A percentile compares a stretch with the other conserved stretches of the same genome.
Conservation (phyloP, 305 asterid species). For the Fraxinus sp. region DNA sequence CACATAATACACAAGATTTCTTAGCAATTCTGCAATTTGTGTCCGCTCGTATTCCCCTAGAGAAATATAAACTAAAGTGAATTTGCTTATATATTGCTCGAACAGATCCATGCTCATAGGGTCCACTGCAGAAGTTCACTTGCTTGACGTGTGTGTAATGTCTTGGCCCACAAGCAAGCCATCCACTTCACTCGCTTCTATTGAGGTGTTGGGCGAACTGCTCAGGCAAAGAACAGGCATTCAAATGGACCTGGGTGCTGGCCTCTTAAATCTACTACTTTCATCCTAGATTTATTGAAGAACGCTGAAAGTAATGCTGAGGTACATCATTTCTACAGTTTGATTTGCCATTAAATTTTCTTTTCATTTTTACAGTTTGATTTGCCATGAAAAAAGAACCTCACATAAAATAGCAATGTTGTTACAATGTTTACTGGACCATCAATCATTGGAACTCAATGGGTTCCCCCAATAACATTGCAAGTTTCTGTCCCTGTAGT, state of each 20-base stretch:
- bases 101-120: too few relatives aligned
- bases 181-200: slow-evolving; percentile 79
- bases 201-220: slow-evolving; percentile 74
- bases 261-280: slow-evolving; percentile 75
- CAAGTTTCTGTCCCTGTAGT: slow-evolving; percentile 23
- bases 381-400: too few relatives aligned
- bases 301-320: slow-evolving; percentile 85
- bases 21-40: too few relatives aligned
- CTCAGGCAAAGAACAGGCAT: slow-evolving; percentile 81
- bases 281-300: slow-evolving; percentile 68
- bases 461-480: slow-evolving; percentile 34
- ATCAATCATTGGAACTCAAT: slow-evolving; percentile 23
- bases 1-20: too few relatives aligned
- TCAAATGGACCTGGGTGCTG: slow-evolving; percentile 84
- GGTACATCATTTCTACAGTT: slow-evolving; percentile 31
- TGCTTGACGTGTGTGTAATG: slow-evolving; percentile 6
- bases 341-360: background rate
- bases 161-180: slow-evolving; percentile 72
- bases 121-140: too few relatives aligned
- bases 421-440: slow-evolving; percentile 54
- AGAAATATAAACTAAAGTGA: too few relatives aligned
- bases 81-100: too few relatives aligned
- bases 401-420: background rate
- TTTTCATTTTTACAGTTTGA: background rate
- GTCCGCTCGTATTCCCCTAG: too few relatives aligned